phyloP scores from a whole-genome alignment of 2,329 filamentous ascomycete genomes.

The Chaetomiaceae sp. region DNA sequence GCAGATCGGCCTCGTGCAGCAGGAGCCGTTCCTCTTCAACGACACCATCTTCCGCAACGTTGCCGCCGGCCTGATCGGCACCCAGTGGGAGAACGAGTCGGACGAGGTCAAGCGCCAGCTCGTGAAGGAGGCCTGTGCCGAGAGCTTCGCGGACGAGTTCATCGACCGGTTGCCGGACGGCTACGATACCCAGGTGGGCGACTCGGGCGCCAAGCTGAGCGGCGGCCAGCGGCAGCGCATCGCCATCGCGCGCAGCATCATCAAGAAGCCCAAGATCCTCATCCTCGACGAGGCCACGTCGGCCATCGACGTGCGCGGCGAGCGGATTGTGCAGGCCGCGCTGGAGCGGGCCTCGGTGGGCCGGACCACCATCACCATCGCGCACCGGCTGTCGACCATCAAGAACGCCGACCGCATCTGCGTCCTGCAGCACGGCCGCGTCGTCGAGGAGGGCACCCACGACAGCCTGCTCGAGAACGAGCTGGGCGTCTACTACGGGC shows the following conservation, averaged over 20 bases:
- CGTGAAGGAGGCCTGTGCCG: constrained; percentile 59
- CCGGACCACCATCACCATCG: constrained; percentile 69
- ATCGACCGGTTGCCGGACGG: constrained; percentile 58
- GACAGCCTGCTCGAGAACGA: constrained; percentile 60
- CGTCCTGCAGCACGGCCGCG: constrained; percentile 65
- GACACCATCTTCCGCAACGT: constrained; percentile 52
- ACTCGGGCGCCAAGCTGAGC: constrained; percentile 71
- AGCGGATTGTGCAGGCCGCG: constrained; percentile 59
- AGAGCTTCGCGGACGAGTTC: constrained; percentile 67
- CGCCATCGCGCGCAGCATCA: constrained; percentile 64
- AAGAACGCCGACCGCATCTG: constrained; percentile 75
- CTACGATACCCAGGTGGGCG: constrained; percentile 71
- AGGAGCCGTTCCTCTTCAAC: constrained; percentile 44
- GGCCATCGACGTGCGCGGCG: constrained; percentile 55
- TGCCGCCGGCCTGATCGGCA: constrained; percentile 44
- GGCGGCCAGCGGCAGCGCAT: constrained; percentile 71
- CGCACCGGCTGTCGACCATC: constrained; percentile 70
- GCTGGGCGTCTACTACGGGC: constrained; percentile 58
- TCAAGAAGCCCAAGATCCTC: constrained; percentile 59
- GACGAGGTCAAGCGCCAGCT: constrained; percentile 47
- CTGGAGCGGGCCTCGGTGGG: constrained; percentile 60
- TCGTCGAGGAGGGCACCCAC: constrained; percentile 73
- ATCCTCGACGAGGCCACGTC: constrained; percentile 72
- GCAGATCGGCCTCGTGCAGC: constrained; percentile 41
- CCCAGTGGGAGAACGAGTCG: constrained; percentile 35